Base-by-base conservation (phyloP, 768 basidiomycete genomes). In the Lentinula detonsa region DNA sequence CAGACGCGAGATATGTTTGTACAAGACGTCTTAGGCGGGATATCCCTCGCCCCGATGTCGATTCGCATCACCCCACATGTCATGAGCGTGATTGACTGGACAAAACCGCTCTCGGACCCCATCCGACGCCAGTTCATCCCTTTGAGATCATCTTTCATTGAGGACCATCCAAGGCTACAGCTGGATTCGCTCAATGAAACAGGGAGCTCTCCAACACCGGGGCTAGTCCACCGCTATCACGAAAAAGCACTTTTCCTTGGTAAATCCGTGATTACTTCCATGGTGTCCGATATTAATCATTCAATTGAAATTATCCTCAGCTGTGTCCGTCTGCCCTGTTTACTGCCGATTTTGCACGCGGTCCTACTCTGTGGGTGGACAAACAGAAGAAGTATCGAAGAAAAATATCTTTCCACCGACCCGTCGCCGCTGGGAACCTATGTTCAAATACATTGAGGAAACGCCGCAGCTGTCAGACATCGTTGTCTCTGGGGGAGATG, bases 81-180 rank as follows among this genome's bases (percentile, higher is more conserved):
- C 50, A 35, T 51, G 50, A 35, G 50, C 13, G 50, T 51, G 2
- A 34, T 51, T 34, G 50, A 51, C 31, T 51, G 50, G 50, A 34
- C 28, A 15, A 51, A 51, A 11, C 50, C 50, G 7, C 50, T 51
- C 15, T 51, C 50, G 11, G 50, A 51, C 33, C 50, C 50, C 4
- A 16, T 51, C n/a, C 50, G 50, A 51, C 50, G 50, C 50, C 50
- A 51, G 31, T 51, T 51, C 31, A 51, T 51, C n/a, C 50, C 50
- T 5, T 5, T 51, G 3, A 51, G 13, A 35, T 51, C 50, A 5
- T 33, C 50, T 16, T 51, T 51, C 6, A 16, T 51, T 13, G 9
- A 51, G 31, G 50, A 51, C n/a, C 50, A 51, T 18, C 50, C 50
- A 21, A 51, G 3, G 34, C 50, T 51, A 33, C 50, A 51, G 33